phyloP scores from a whole-genome alignment of 148 eudicot genomes.

The Fagopyrum tataricum region DNA sequence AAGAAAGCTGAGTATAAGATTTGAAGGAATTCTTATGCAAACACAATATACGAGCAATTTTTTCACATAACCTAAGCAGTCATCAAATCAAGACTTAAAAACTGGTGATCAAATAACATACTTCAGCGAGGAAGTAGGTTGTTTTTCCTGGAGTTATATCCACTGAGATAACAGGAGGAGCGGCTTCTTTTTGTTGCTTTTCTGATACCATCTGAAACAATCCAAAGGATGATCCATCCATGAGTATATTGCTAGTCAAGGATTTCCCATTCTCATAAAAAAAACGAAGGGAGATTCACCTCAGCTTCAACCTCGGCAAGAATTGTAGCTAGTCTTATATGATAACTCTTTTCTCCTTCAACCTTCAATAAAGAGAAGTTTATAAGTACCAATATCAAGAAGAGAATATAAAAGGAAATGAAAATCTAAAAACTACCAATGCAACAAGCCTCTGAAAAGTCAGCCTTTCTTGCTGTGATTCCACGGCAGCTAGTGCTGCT shows the following conservation, averaged over 20 bases:
- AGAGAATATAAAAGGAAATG: not conserved
- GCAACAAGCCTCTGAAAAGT: conserved; percentile 95
- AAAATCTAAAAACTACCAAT: conserved; percentile 33
- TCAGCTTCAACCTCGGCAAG: conserved; percentile 43
- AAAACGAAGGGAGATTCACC: conserved; percentile 23
- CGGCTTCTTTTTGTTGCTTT: conserved; percentile 86
- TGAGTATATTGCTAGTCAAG: not conserved
- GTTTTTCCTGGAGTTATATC: conserved; percentile 51
- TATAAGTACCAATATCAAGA: not conserved
- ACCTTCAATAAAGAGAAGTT: conserved; percentile 23
- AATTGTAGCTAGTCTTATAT: conserved; percentile 39
- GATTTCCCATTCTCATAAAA: not conserved
- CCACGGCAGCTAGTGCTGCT: conserved; percentile 85
- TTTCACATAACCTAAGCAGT: not conserved
- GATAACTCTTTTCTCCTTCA: conserved; percentile 45
- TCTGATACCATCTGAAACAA: conserved; percentile 67
- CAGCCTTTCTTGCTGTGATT: conserved; percentile 89
- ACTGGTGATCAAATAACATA: conserved; percentile 23
- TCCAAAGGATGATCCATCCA: not conserved
- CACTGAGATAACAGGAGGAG: conserved; percentile 60
- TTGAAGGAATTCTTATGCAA: not conserved
- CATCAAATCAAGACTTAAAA: not conserved
- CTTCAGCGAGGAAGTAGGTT: conserved; percentile 86
- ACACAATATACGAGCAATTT: not conserved
- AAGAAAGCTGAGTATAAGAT: too few species aligned